Evolutionary conservation across 345 rosid species (phyloP).

Genomic region (Lagerstroemia speciosa): DNA sequence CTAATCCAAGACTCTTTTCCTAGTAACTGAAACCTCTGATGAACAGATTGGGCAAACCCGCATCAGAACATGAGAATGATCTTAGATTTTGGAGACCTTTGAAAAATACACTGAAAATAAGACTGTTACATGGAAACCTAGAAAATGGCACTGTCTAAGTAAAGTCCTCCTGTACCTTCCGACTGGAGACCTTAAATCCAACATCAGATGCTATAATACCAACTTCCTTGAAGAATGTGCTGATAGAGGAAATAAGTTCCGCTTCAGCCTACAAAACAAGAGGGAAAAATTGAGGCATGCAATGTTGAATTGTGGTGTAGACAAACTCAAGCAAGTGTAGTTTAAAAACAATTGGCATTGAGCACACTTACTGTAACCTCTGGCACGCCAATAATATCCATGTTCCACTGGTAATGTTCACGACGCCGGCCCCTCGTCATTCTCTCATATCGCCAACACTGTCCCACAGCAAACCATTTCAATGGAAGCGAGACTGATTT

Average conservation of each 20-base stretch:
- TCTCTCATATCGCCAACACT: slow-evolving; percentile 96
- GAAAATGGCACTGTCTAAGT: neutral
- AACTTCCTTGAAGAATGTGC: slow-evolving; percentile 69
- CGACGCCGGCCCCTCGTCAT: slow-evolving; percentile 97
- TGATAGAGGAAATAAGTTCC: slow-evolving; percentile 74
- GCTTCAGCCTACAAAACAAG: slow-evolving; percentile 73
- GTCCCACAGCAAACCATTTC: slow-evolving; percentile 96
- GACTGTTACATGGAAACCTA: neutral
- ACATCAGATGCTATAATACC: slow-evolving; percentile 80
- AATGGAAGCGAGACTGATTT: slow-evolving; percentile 81
- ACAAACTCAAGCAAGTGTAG: neutral
- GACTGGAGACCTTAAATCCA: slow-evolving; percentile 88
- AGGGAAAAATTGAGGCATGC: slow-evolving; percentile 1
- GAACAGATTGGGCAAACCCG: neutral
- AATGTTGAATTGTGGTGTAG: neutral
- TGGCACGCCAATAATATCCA: slow-evolving; percentile 94
- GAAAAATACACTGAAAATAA: neutral
- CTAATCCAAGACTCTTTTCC: neutral
- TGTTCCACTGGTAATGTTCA: slow-evolving; percentile 98
- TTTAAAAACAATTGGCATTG: neutral
- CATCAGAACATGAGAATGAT: neutral
- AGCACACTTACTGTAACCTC: slow-evolving; percentile 56
- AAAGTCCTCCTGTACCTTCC: slow-evolving; percentile 47
- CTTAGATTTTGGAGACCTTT: neutral
- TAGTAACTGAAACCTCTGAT: neutral